Conservation (phyloP, 768 basidiomycete genomes). For the Clathrus columnatus region DNA sequence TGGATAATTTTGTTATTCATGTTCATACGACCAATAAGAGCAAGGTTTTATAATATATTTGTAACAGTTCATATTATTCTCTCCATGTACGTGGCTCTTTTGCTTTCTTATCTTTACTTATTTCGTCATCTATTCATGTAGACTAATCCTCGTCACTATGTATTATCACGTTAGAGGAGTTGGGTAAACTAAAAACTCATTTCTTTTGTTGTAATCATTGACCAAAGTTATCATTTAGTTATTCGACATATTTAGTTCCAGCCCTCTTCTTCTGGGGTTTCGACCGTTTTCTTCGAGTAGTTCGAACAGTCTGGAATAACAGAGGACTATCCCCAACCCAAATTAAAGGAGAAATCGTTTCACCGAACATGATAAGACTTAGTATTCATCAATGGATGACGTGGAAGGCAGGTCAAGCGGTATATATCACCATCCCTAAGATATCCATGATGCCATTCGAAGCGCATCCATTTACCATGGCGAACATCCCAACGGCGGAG, state of each 20-base stretch:
- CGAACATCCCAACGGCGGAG: conserved; percentile 21
- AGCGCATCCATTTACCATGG: conserved; percentile 56
- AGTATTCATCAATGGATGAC: conserved; percentile 38
- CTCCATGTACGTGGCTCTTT: neutral
- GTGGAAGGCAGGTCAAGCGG: conserved; percentile 49
- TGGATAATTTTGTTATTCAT: conserved; percentile 4
- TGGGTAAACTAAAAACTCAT: conserved; percentile 12
- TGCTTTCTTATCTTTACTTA: neutral
- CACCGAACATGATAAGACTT: conserved; percentile 39
- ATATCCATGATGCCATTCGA: conserved; percentile 39
- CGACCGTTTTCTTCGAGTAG: conserved; percentile 6
- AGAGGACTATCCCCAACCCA: conserved; percentile 15
- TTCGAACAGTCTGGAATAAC: conserved; percentile 15
- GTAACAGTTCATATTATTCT: conserved; percentile 8
- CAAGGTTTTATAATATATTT: conserved; percentile 10
- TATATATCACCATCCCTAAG: conserved; percentile 41
- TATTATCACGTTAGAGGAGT: conserved; percentile 7
- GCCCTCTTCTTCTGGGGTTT: conserved; percentile 9
- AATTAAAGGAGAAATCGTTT: conserved; percentile 32
- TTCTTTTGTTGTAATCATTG: neutral
- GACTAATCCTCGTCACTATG: conserved; percentile 5
- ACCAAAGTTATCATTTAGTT: neutral
- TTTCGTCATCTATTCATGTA: neutral
- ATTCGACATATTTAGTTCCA: conserved; percentile 1
- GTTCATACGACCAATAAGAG: conserved; percentile 4